phyloP scores from a whole-genome alignment of 164 flowering plant species.

The Berberis vulgaris region DNA sequence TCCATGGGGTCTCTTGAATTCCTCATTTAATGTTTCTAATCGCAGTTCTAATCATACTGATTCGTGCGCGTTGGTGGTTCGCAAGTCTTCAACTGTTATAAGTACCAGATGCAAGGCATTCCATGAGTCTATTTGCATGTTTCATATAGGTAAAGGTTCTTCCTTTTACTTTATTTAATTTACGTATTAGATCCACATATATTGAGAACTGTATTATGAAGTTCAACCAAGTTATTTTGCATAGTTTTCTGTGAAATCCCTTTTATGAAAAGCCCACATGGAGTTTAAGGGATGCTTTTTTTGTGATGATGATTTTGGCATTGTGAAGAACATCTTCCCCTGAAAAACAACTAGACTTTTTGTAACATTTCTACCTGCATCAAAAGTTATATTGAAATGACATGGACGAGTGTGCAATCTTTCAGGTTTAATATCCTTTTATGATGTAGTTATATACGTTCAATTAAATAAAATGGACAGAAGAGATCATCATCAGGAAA shows the following conservation, averaged over 20 bases:
- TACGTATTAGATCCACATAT: not conserved
- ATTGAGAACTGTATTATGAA: not conserved
- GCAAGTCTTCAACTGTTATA: constrained; percentile 21
- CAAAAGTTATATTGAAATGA: too few species aligned
- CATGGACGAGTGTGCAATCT: too few species aligned
- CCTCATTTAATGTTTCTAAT: constrained; percentile 35
- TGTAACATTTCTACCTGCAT: too few species aligned
- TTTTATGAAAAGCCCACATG: not conserved
- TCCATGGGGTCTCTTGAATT: constrained; percentile 20
- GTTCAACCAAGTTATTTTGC: not conserved
- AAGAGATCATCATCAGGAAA: too few species aligned
- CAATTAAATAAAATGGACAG: too few species aligned
- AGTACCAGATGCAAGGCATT: constrained; percentile 52
- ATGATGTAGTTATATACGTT: too few species aligned
- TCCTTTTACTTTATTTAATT: not conserved
- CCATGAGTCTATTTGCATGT: constrained; percentile 62
- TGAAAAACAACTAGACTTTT: too few species aligned
- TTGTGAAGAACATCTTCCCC: too few species aligned
- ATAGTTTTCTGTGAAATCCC: not conserved
- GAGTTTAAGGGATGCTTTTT: not conserved
- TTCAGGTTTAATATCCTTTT: too few species aligned
- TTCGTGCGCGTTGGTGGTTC: constrained; percentile 35
- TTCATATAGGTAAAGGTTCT: constrained; percentile 32
- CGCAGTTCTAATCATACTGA: constrained; percentile 18
- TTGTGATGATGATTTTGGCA: not conserved